Base-by-base conservation (phyloP, 345 rosid species). In the Mallotus nudiflorus region DNA sequence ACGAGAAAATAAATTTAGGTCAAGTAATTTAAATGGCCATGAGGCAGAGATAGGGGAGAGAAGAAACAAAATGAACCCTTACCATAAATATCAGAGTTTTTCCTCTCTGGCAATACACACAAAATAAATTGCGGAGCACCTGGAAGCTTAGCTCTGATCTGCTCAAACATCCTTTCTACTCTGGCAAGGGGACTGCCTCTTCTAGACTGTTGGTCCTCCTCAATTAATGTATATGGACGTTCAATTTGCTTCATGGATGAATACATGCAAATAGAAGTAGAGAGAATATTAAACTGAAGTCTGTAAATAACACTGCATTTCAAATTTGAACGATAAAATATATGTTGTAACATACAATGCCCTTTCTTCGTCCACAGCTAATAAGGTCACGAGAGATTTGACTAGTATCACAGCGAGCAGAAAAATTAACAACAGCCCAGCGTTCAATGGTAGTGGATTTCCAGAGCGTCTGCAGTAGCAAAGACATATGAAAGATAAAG, bases 341-440 rank as follows among this genome's bases (percentile, higher is more conserved):
- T 11, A 42, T 46, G 40, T 16, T 56, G 64, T 33, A 63, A 82
- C 95, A 9, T 84, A 95, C 96, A 77, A 92, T 82, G 76, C 97
- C 97, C 81, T 92, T 95, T 46, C n/a, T 88, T 85, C 78, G 83
- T 77, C 85, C 97, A 75, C 87, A 85, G 68, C 46, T 83, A 68
- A 86, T 85, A 73, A 95, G 89, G 49, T 90, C 97, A 60, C 90
- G 88, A 50, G 88, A 87, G 71, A 95, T 78, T 42, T 46, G 67
- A 73, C 97, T 86, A 16, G 80, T 80, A 81, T 90, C 93, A 75
- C 96, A 92, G 24, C 91, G 91, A 53, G 90, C 93, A 73, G 97
- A 92, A 76, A 95, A 95, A 83, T 92, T 92, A 71, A 92, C 97
- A 31, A 90, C 76, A 67, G 80, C 85, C 99, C 99, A 95, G 61